Evolutionary conservation across 805 yeast species (phyloP).

Genomic region (Pichia nakasei): DNA sequence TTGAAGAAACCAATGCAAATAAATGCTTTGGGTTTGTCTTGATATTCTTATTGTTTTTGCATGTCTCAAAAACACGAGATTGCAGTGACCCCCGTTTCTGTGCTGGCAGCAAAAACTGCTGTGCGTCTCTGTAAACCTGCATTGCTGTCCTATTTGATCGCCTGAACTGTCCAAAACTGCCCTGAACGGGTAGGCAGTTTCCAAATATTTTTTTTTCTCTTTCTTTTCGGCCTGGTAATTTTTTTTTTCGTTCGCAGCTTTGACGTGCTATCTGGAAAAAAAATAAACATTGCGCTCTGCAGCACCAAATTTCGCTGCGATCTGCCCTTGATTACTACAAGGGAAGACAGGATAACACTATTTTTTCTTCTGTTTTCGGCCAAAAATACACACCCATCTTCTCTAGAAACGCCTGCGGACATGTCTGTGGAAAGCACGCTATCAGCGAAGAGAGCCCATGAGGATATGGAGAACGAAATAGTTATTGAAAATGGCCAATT

Average conservation of each 20-base stretch:
- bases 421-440: background rate
- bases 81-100: conserved; percentile 47
- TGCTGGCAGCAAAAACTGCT: conserved; percentile 30
- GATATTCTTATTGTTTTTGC: conserved; percentile 35
- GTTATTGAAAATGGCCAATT: background rate
- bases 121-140: conserved; percentile 35
- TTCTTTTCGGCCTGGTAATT: background rate
- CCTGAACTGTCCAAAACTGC: too few species aligned
- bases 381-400: too few species aligned
- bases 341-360: too few species aligned
- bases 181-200: too few species aligned
- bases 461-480: background rate
- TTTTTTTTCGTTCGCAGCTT: too few species aligned
- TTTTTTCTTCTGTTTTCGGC: too few species aligned
- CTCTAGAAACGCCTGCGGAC: too few species aligned
- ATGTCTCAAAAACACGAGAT: conserved; percentile 41
- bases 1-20: conserved; percentile 73
- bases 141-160: conserved; percentile 12
- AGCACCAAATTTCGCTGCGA: too few species aligned
- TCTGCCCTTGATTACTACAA: too few species aligned
- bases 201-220: background rate
- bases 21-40: conserved; percentile 74
- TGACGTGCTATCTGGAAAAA: too few species aligned
- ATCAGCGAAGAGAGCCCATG: background rate
- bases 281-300: too few species aligned